Conservation (phyloP, 1,139 yeast species). For the Zygoascus meyerae region DNA sequence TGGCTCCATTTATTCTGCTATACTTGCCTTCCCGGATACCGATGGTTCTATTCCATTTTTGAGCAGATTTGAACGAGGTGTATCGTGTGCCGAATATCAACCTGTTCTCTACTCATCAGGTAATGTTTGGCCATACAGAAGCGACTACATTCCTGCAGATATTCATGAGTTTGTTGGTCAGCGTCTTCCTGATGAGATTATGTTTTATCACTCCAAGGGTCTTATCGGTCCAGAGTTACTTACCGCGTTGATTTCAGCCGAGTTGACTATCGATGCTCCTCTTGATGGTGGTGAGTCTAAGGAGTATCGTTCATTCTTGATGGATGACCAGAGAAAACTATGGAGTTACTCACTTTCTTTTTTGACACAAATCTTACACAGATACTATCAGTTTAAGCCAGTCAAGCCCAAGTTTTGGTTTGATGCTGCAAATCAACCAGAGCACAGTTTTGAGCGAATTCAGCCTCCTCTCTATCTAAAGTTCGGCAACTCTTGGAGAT, state of each 20-base stretch:
- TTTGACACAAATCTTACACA: conserved; percentile 65
- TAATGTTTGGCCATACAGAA: conserved; percentile 50
- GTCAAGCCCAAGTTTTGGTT: conserved; percentile 47
- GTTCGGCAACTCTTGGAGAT: conserved; percentile 21
- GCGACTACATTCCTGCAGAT: conserved; percentile 58
- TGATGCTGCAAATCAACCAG: conserved; percentile 34
- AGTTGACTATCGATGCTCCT: conserved; percentile 60
- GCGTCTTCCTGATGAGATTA: conserved; percentile 79
- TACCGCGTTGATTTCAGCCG: conserved; percentile 64
- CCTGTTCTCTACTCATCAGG: conserved; percentile 74
- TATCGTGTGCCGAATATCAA: conserved; percentile 48
- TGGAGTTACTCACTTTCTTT: conserved; percentile 62
- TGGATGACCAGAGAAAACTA: conserved; percentile 39
- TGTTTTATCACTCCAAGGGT: conserved; percentile 77
- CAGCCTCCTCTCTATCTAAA: conserved; percentile 22
- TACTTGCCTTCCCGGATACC: conserved; percentile 28
- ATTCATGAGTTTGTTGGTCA: conserved; percentile 79
- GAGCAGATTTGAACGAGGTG: conserved; percentile 46
- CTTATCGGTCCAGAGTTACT: conserved; percentile 59
- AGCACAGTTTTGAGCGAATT: conserved; percentile 18
- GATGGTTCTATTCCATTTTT: conserved; percentile 27
- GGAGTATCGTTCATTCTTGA: conserved; percentile 54
- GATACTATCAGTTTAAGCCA: conserved; percentile 79
- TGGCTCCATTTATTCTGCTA: conserved; percentile 41
- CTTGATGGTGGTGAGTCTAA: conserved; percentile 57